Base-by-base conservation (phyloP, 2,329 filamentous ascomycete genomes). In the Colletotrichum eremochloae region DNA sequence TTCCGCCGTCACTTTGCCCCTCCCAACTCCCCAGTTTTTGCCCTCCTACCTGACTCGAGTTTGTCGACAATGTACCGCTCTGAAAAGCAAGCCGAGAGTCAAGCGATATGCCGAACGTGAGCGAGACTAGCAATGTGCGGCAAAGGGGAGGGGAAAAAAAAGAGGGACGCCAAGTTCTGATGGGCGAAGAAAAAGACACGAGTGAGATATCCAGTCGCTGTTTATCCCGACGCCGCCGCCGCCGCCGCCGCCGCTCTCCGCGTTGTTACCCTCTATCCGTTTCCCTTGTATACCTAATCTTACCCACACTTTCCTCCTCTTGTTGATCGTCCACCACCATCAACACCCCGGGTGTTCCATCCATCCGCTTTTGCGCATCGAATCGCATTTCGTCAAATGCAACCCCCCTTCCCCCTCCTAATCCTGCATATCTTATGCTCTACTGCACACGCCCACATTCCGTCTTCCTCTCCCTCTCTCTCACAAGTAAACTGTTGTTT, bases 281-380 rank as follows among this genome's bases (percentile, higher is more conserved):
- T 71, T 50, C 64, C 50, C 60, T 68, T 63, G 33, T 42, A 24
- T 63, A 63, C 24, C 24, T 33, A 55, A 63, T 63, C 57, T 72
- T 69, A 72, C 60, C 69, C 69, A 72, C 69, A 63, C 52, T 68
- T 68, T 68, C 68, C 65, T 63, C 65, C 69, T 68, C 68, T 60
- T 53, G 65, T 63, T 53, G 69, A 72, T 72, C 69, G 64, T 50
- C 68, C 15, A 31, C 36, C 33, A 64, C 50, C 48, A 31, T 29
- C 33, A 64, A 38, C 48, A 56, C 42, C 42, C 68, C 63, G 56
- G 64, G 57, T 58, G 63, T 67, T 38, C 57, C 68, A 67, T 38
- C 64, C 68, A 67, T 67, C 64, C 68, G 64, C 36, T 44, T 61
- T 57, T 48, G 64, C 61, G 65, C 52, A 63, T 71, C 64, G 64